Conservation (phyloP, 495 filamentous ascomycete genomes). For the Gamarada debralockiae region DNA sequence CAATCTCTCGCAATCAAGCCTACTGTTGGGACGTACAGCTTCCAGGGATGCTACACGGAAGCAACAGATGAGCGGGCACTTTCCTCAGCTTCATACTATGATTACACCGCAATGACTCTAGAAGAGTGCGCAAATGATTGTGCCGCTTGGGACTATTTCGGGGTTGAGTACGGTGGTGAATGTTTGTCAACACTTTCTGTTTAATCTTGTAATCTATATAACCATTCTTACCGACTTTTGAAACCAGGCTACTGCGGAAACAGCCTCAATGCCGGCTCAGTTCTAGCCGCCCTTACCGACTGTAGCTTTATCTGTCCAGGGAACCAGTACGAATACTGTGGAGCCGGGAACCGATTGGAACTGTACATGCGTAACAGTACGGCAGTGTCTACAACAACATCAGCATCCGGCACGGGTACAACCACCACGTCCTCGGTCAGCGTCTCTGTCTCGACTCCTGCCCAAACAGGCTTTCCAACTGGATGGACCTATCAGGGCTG, state of each 20-base stretch:
- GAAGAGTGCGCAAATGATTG: slow-evolving; percentile 34
- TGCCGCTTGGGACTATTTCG: slow-evolving; percentile 27
- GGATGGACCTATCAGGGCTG: slow-evolving; percentile 20
- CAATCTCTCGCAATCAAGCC: slow-evolving; percentile 8
- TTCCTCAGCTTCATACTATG: background rate
- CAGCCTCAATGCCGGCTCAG: slow-evolving; percentile 19
- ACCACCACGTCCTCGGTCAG: background rate
- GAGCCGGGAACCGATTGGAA: slow-evolving; percentile 17
- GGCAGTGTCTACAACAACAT: background rate
- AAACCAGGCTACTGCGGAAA: slow-evolving; percentile 19
- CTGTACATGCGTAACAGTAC: background rate
- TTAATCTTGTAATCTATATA: too few species aligned
- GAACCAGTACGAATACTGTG: slow-evolving; percentile 29
- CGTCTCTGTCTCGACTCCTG: slow-evolving; percentile 9
- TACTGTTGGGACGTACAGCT: slow-evolving; percentile 35
- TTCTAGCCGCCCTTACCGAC: slow-evolving; percentile 17
- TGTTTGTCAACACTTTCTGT: slow-evolving; percentile 9
- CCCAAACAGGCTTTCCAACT: slow-evolving; percentile 4
- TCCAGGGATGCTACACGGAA: slow-evolving; percentile 46
- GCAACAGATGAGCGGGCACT: slow-evolving; percentile 12
- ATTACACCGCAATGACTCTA: slow-evolving; percentile 26
- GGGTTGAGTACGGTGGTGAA: slow-evolving; percentile 31
- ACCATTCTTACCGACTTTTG: too few species aligned
- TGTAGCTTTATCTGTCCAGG: slow-evolving; percentile 30
- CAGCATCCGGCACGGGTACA: background rate